Conservation (phyloP, 1,284 basidiomycete genomes). For the Mycosarcoma mackinlayi region DNA sequence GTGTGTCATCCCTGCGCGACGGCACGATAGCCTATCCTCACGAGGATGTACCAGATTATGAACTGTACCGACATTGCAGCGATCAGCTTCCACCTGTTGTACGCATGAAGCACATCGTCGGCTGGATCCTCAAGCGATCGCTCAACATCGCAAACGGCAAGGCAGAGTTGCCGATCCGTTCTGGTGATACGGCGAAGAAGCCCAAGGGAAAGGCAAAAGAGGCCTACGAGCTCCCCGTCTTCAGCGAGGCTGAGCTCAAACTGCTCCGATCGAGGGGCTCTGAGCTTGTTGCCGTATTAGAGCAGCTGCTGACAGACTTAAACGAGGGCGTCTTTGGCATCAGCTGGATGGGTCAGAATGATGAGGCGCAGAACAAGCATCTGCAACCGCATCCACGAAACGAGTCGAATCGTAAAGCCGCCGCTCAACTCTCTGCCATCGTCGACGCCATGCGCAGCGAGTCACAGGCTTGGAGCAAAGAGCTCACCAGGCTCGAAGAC, state of each 20-base stretch:
- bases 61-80: conserved; percentile 58
- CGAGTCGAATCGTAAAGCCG: conserved; percentile 50
- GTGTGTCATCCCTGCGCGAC: conserved; percentile 56
- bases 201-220: conserved; percentile 37
- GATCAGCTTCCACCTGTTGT: conserved; percentile 58
- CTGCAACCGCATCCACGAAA: conserved; percentile 58
- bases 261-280: conserved; percentile 30
- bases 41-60: conserved; percentile 58
- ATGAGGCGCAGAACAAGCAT: conserved; percentile 18
- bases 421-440: conserved; percentile 43
- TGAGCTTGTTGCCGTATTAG: conserved; percentile 39
- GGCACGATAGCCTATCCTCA: conserved; percentile 59
- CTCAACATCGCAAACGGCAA: conserved; percentile 49
- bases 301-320: conserved; percentile 53
- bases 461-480: conserved; percentile 49
- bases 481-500: conserved; percentile 40
- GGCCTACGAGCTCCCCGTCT: conserved; percentile 20
- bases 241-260: conserved; percentile 49
- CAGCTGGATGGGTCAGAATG: conserved; percentile 52
- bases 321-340: conserved; percentile 58
- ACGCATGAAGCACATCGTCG: conserved; percentile 57
- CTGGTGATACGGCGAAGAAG: conserved; percentile 29
- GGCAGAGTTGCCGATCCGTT: conserved; percentile 23
- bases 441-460: conserved; percentile 50
- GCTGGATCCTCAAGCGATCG: conserved; percentile 59